Evolutionary conservation across 2,329 filamentous ascomycete species (phyloP).

Genomic region (Hirsutella rhossiliensis): DNA sequence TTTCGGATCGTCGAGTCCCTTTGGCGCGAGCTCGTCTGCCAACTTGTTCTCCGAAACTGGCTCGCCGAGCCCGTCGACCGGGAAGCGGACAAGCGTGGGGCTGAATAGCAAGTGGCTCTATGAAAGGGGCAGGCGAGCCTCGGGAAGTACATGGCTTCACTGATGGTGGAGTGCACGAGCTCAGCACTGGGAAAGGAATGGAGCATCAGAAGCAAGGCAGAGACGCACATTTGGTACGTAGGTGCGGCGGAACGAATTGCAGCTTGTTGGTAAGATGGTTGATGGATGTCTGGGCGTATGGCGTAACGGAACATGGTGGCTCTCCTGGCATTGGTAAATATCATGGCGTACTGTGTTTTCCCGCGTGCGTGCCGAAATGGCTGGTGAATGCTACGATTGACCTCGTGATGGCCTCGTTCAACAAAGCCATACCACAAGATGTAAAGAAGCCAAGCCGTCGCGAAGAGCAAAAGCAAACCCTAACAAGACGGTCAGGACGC

Average conservation of each 20-base stretch:
- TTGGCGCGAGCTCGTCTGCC: slow-evolving; percentile 34
- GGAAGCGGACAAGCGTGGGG: slow-evolving; percentile 61
- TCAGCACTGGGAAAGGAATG: neutral
- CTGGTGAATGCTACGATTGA: no score
- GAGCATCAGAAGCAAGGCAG: neutral
- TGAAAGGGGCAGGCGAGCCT: slow-evolving; percentile 58
- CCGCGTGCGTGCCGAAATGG: no score
- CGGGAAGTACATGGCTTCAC: slow-evolving; percentile 28
- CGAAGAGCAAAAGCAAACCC: no score
- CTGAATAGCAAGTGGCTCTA: slow-evolving; percentile 94
- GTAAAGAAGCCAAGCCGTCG: no score
- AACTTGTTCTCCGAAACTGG: slow-evolving; percentile 35
- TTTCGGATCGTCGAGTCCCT: slow-evolving; percentile 44
- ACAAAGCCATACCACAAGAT: no score
- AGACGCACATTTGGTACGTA: no score
- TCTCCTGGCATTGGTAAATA: neutral
- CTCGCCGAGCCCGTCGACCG: slow-evolving; percentile 47
- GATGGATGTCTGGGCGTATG: neutral
- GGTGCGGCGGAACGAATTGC: no score
- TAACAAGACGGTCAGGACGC: neutral
- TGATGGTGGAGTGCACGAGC: slow-evolving; percentile 7
- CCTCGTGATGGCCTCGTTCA: no score
- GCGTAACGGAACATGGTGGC: neutral
- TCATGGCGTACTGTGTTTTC: neutral
- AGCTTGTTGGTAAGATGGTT: no score